Conservation (phyloP, 345 rosid species). For the Lenwebbia sp. region DNA sequence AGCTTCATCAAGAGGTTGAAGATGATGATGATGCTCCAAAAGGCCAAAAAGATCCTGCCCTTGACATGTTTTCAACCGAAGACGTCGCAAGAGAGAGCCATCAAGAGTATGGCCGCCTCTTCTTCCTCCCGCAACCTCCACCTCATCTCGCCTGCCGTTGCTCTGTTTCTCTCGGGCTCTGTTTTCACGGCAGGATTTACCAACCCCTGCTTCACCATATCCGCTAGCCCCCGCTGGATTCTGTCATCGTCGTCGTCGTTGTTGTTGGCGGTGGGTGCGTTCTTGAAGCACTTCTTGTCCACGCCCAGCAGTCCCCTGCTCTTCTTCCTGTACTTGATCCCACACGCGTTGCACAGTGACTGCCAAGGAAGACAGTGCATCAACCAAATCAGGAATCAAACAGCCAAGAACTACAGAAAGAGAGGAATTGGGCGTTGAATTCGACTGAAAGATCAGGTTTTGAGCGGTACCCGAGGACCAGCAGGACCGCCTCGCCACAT, state of each 20-base stretch:
- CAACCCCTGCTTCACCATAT: constrained; percentile 6
- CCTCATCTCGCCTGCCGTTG: constrained; percentile 4
- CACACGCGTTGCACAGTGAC: constrained; percentile 92
- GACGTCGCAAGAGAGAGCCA: constrained; percentile 44
- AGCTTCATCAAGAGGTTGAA: neutral
- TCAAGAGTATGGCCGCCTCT: constrained; percentile 54
- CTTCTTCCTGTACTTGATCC: constrained; percentile 75
- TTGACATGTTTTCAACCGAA: neutral
- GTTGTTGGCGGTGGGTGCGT: neutral
- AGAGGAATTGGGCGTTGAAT: neutral
- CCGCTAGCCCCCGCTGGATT: neutral
- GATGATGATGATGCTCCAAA: neutral
- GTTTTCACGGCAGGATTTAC: neutral
- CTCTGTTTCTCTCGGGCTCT: neutral
- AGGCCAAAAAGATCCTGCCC: neutral
- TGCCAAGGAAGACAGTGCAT: constrained; percentile 3
- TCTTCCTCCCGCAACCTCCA: constrained; percentile 47
- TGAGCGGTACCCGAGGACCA: constrained; percentile 52
- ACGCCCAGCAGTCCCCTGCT: constrained; percentile 25
- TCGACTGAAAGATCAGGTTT: neutral
- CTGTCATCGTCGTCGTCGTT: neutral
- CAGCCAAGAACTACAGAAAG: neutral
- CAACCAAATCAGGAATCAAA: neutral
- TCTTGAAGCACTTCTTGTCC: constrained; percentile 11
- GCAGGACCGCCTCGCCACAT: constrained; percentile 89